phyloP scores from a whole-genome alignment of 2,329 filamentous ascomycete species.

The Leptographium radiaticola region DNA sequence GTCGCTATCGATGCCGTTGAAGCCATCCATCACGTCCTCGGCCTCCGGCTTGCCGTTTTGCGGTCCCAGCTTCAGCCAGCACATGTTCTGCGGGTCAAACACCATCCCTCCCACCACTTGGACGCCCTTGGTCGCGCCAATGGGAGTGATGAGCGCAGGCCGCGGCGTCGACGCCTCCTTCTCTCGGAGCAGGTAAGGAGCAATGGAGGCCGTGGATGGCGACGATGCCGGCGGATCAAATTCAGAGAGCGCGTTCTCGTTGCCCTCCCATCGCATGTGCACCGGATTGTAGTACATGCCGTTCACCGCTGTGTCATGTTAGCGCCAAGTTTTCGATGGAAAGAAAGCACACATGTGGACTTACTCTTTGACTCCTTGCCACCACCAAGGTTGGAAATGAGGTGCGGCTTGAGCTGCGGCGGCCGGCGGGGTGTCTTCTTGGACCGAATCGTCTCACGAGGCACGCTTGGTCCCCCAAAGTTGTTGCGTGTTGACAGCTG shows the following conservation, averaged over 20 bases:
- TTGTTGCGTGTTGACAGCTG: conserved; percentile 38
- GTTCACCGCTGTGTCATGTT: conserved; percentile 53
- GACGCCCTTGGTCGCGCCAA: conserved; percentile 70
- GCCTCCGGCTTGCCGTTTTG: conserved; percentile 31
- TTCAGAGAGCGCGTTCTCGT: conserved; percentile 68
- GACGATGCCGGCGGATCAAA: conserved; percentile 57
- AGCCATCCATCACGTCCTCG: conserved; percentile 47
- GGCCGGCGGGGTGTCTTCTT: conserved; percentile 43
- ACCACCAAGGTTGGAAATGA: conserved; percentile 73
- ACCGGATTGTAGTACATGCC: conserved; percentile 93
- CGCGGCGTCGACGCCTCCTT: conserved; percentile 47
- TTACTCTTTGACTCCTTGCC: conserved; percentile 70
- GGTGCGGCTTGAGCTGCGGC: conserved; percentile 60
- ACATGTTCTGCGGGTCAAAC: conserved; percentile 94
- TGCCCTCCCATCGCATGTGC: conserved; percentile 87
- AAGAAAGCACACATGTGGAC: conserved; percentile 13
- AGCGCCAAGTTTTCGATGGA: neutral
- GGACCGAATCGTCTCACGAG: conserved; percentile 26
- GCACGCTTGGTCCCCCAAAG: conserved; percentile 24
- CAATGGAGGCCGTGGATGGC: conserved; percentile 35
- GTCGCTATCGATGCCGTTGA: conserved; percentile 67
- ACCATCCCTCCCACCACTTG: conserved; percentile 98
- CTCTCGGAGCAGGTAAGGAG: conserved; percentile 32
- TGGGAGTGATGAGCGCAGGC: conserved; percentile 80
- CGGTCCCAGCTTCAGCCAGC: conserved; percentile 72